Evolutionary conservation across 352 stramenopile species (phyloP).

Genomic region (Globisporangium abappressorium): DNA sequence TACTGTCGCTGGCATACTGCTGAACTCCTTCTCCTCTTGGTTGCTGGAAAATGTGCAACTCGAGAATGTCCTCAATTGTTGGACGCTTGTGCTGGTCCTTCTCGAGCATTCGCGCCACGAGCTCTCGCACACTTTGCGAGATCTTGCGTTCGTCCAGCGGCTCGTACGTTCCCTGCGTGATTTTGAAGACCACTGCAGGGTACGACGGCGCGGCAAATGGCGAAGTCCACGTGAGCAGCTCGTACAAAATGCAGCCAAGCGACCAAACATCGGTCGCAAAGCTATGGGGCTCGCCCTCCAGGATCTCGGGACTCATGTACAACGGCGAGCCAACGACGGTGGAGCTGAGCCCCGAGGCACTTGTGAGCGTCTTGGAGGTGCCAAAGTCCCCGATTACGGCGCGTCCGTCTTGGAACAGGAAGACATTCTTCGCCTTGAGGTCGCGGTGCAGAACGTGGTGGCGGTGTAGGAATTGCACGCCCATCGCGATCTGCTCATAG

Average conservation of each 20-base stretch:
- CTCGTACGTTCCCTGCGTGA: conserved; percentile 12
- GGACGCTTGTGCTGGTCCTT: conserved; percentile 13
- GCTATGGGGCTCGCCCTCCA: conserved; percentile 55
- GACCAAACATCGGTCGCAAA: conserved; percentile 74
- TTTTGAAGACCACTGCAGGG: conserved; percentile 12
- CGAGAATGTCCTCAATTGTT: conserved; percentile 9
- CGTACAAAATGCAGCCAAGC: conserved; percentile 80
- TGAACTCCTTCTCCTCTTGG: neutral
- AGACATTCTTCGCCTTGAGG: conserved; percentile 85
- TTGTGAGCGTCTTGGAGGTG: conserved; percentile 42
- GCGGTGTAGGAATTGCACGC: conserved; percentile 74
- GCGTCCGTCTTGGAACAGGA: conserved; percentile 82
- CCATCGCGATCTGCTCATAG: conserved; percentile 66
- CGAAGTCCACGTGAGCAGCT: conserved; percentile 41
- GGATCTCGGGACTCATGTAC: conserved; percentile 77
- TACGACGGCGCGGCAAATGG: conserved; percentile 13
- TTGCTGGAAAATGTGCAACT: neutral
- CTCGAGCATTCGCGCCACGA: conserved; percentile 11
- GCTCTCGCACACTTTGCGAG: neutral
- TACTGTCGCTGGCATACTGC: neutral
- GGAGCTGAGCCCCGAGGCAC: conserved; percentile 24
- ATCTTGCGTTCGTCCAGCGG: neutral
- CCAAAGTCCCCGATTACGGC: conserved; percentile 79
- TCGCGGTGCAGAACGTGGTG: conserved; percentile 75
- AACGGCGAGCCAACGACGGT: conserved; percentile 66